A percentile compares a stretch with the other conserved stretches of the same genome.
These are phyloP conservation scores for Sporothrix luriei DNA, from an alignment of 2,329 filamentous ascomycete genomes.

Conservation along the genomic window DNA sequence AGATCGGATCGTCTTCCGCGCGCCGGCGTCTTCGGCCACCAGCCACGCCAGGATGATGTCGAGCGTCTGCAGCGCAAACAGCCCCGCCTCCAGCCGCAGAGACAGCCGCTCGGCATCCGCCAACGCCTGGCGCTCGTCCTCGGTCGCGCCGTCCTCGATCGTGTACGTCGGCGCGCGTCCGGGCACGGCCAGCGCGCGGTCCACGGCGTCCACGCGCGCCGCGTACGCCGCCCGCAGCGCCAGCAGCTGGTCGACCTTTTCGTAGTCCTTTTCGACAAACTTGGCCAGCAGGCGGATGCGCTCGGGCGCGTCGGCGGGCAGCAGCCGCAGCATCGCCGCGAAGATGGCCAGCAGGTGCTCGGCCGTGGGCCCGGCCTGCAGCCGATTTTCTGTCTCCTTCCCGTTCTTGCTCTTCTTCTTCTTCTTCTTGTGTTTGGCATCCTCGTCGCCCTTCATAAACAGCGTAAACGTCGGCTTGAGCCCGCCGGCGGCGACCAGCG, in stretches of 20 bases:
- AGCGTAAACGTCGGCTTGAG: conserved; percentile 82
- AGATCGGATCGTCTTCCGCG: conserved; percentile 63
- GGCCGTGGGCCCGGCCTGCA: conserved; percentile 65
- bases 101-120: conserved; percentile 71
- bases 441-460: conserved; percentile 68
- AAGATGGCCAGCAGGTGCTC: conserved; percentile 88
- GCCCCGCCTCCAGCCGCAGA: conserved; percentile 75
- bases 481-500: conserved; percentile 78
- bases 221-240: conserved; percentile 72
- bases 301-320: conserved; percentile 75
- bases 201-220: conserved; percentile 62
- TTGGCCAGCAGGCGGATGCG: conserved; percentile 87
- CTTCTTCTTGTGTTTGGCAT: conserved; percentile 33
- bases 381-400: not conserved
- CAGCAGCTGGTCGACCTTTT: conserved; percentile 75
- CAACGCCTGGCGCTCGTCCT: conserved; percentile 63
- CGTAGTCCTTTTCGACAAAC: conserved; percentile 93
- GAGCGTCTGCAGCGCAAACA: conserved; percentile 80
- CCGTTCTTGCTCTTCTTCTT: conserved; percentile 18
- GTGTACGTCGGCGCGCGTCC: conserved; percentile 34
- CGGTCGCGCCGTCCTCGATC: conserved; percentile 54
- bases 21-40: conserved; percentile 81
- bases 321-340: conserved; percentile 73
- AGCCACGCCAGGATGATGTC: conserved; percentile 90
- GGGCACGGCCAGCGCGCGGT: conserved; percentile 59